These are phyloP conservation scores for Galerina sulciceps DNA, from an alignment of 768 basidiomycete genomes.

Conservation along the genomic window DNA sequence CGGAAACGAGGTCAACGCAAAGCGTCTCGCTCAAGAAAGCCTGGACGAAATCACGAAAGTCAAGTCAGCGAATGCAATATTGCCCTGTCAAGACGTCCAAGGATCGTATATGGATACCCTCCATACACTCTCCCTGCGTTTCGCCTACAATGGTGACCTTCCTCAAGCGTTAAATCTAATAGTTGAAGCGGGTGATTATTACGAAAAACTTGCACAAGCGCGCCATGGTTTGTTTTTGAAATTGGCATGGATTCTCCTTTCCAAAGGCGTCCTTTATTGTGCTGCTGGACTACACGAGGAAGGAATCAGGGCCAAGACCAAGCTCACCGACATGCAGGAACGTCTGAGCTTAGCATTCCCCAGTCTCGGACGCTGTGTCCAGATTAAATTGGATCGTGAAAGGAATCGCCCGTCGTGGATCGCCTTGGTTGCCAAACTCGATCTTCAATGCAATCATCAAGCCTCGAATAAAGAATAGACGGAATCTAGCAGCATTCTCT, in stretches of 20 bases:
- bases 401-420: background rate
- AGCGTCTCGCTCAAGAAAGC: background rate
- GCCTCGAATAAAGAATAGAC: too few relatives aligned
- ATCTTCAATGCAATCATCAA: background rate
- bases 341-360: background rate
- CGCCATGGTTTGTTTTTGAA: conserved; percentile 6
- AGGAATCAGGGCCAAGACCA: background rate
- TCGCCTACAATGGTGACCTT: background rate
- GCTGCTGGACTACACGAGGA: conserved; percentile 7
- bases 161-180: background rate
- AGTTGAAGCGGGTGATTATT: background rate
- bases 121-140: background rate
- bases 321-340: background rate
- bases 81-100: background rate
- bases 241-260: conserved; percentile 1
- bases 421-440: background rate
- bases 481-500: too few relatives aligned
- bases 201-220: background rate
- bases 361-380: background rate
- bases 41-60: background rate
- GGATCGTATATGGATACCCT: background rate
- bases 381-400: background rate
- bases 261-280: conserved; percentile 5
- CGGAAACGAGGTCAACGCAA: background rate
- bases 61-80: background rate